A percentile compares a stretch with the other conserved stretches of the same genome.
Conservation (phyloP, 2,329 filamentous ascomycete genomes). For the Phoma sp. region DNA sequence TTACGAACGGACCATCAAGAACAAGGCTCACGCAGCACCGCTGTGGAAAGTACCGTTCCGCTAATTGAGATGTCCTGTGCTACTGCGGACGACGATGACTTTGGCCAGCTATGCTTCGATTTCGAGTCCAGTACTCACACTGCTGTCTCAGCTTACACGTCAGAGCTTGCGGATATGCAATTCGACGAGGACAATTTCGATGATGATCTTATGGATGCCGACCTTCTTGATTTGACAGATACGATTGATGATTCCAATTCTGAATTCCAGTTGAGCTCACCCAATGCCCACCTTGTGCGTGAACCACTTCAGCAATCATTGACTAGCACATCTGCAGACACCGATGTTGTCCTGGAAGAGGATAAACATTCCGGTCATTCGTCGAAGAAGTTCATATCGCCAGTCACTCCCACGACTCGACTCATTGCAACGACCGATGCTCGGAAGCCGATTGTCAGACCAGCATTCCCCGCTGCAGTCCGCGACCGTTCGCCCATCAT, state of each 20-base stretch:
- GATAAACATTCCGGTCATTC: neutral
- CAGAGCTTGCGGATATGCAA: neutral
- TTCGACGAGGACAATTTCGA: constrained; percentile 25
- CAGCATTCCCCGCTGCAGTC: constrained; percentile 59
- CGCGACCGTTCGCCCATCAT: constrained; percentile 62
- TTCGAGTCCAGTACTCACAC: neutral
- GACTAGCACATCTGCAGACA: neutral
- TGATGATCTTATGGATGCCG: constrained; percentile 35
- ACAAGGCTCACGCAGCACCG: no score
- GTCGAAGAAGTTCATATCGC: constrained; percentile 31
- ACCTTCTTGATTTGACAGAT: constrained; percentile 28
- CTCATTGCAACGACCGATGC: constrained; percentile 20
- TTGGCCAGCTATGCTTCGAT: constrained; percentile 11
- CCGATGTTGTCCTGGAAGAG: neutral
- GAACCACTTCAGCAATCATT: neutral
- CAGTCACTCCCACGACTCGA: constrained; percentile 30
- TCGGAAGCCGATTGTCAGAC: constrained; percentile 58
- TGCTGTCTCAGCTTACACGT: neutral
- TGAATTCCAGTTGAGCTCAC: constrained; percentile 6
- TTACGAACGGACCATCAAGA: neutral
- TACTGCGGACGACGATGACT: neutral
- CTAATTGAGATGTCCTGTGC: neutral
- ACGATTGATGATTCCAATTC: neutral
- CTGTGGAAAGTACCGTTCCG: neutral
- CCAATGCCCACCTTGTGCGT: neutral